Evolutionary conservation across 768 basidiomycete species (phyloP), one percentile per base, ranked within the genome.

Genomic region (Suillus fuscotomentosus): DNA sequence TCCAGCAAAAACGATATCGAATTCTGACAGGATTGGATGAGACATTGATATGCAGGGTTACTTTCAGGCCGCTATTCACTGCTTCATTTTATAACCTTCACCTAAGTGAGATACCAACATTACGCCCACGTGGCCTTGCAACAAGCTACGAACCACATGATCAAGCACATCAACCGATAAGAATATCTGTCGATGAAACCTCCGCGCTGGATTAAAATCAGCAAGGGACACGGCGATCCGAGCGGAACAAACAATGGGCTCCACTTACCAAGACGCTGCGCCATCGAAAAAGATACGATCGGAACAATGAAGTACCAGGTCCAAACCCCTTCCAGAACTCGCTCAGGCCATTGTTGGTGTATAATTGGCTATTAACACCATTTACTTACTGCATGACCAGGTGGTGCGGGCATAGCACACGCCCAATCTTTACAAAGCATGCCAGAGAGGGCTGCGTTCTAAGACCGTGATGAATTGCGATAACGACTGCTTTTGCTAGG

Each of bases 361-460:
- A 50, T 61, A 15, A 59, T 38, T 45, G 24, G 22, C 20, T 22
- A 34, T 11, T 59, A n/a, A 60, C 34, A 15, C 5, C 10, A 34
- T 38, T n/a, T 47, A 72, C 74, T 70, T 68, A 76, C 74, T 67
- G 55, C 45, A 15, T 53, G 59, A 39, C 70, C 67, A 31, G 66
- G 42, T 63, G 61, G 11, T 20, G 84, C 75, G 27, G 92, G 91
- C 90, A 93, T 92, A 38, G 88, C 92, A 70, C 88, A 91, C 27
- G 89, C 90, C 92, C 92, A 94, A 69, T 95, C 92, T 64, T 78
- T 82, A 70, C 84, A 85, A 62, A 94, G 77, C 51, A 73, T 79
- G 31, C 92, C 92, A 43, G 78, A 77, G 48, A 76, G 73, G 0
- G 83, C 77, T n/a, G 86, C 86, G 61, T 78, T 80, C 24, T 1